Base-by-base conservation (phyloP, 2,329 filamentous ascomycete species). In the Cephalotrichum gorgonifer region DNA sequence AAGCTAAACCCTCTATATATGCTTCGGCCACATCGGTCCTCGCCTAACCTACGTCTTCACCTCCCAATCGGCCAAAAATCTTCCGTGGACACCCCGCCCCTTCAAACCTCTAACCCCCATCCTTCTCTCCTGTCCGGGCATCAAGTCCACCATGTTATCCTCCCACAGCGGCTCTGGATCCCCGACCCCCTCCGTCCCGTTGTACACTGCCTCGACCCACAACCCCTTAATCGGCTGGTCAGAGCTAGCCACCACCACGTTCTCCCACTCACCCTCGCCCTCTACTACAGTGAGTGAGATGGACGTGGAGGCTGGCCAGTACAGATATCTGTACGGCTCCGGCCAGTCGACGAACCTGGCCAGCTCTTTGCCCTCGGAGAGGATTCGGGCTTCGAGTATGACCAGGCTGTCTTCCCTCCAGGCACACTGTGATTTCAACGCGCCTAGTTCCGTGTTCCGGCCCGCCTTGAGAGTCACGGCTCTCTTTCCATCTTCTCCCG, bases 211-310 rank as follows among this genome's bases (percentile, higher is more conserved):
- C 61, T 83, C 79, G 0, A 85, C 53, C 15, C 74, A 77, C 1
- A 86, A 65, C 2, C 82, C 82, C 64, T 86, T 86, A 43, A 86
- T 69, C 0, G 82, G 82, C 8, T 83, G 72, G 52, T 83, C 77
- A 0, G 80, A 74, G 46, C 71, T 76, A 33, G 22, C 14, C 9
- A 86, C 50, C 20, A 68, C 65, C 1, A 85, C 70, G 1, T 56
- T 58, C 17, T 59, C 64, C 8, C 57, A 57, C 14, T 64, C 64
- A 45, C 81, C 57, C 51, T 65, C 60, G 11, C 69, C 70, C 44
- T 57, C 63, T 8, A 83, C 64, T 17, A 67, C 55, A 43, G 31
- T 35, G n/a, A 35, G n/a, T n/a, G n/a, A n/a, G n/a, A n/a, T n/a
- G n/a, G n/a, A n/a, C n/a, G n/a, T n/a, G n/a, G n/a, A n/a, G 11